Base-by-base conservation (phyloP, 2,329 filamentous ascomycete species). In the Alternaria gaisen region DNA sequence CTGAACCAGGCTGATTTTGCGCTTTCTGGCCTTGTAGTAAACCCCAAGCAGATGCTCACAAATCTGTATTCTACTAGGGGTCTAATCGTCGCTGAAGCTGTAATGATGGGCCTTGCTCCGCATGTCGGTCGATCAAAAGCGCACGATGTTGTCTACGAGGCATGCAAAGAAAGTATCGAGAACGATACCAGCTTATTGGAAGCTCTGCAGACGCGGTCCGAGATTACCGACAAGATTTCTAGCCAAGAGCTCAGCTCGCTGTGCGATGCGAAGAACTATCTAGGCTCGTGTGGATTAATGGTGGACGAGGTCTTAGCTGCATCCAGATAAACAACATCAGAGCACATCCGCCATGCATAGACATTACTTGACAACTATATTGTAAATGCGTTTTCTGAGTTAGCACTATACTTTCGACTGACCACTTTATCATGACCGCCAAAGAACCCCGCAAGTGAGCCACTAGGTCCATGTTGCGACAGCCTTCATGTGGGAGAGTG, bases 31-130 rank as follows among this genome's bases (percentile, higher is more conserved):
- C 77, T 87, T 0, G 80, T 83, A 2, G 85, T 87, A 5, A 80
- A 87, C 61, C 75, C 75, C 0, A 78, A 81, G 51, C 74, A 80
- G 14, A 86, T 87, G 84, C 66, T 81, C 54, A 69, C 73, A 0
- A 88, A 87, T 61, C 75, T 87, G 1, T 77, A 81, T 46, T 85
- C 82, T 1, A 86, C 84, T 0, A 76, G 76, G 42, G 85, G 85
- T 0, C 71, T 87, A 20, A 87, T 87, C 64, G 85, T 87, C 12
- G 85, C 80, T 0, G 86, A 87, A 74, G 84, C 85, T 2, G 83
- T 87, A n/a, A 87, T 87, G 85, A 87, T 87, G 86, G 82, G 80
- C 1, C 77, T 87, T 51, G 86, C 84, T n/a, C 79, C 80, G 16
- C 76, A 82, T 72, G 74, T 85, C 41, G 85, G 85, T 9, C 77